These are phyloP conservation scores for Pichia manshurica DNA, from an alignment of 805 yeast species.

Conservation along the genomic window DNA sequence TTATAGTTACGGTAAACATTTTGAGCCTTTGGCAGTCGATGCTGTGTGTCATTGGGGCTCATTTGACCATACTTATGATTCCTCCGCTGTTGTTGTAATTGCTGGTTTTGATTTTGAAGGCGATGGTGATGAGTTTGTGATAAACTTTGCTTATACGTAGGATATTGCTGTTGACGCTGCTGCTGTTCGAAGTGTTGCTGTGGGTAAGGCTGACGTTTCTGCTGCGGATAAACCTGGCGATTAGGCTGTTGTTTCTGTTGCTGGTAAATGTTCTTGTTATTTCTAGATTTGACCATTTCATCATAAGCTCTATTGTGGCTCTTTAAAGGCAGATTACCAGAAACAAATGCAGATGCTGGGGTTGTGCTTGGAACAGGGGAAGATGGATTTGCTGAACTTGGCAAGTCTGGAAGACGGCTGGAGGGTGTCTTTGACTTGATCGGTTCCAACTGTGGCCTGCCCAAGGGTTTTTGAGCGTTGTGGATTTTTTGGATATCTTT, in stretches of 20 bases:
- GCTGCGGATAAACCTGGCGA: not conserved
- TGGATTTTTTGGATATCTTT: constrained; percentile 16
- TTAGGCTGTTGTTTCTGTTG: not conserved
- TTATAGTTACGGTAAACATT: too few species aligned
- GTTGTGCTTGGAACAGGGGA: constrained; percentile 10
- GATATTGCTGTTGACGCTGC: constrained; percentile 1
- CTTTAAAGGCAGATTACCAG: not conserved
- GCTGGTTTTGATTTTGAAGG: constrained; percentile 1
- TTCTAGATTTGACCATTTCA: not conserved
- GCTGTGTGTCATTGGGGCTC: too few species aligned
- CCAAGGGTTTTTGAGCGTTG: constrained; percentile 10
- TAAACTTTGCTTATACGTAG: not conserved
- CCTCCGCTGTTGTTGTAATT: constrained; percentile 6
- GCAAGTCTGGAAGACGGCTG: constrained; percentile 13
- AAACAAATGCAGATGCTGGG: constrained; percentile 3
- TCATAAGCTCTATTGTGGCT: constrained; percentile 1
- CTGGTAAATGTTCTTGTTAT: not conserved
- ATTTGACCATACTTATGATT: not conserved
- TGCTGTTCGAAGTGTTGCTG: not conserved
- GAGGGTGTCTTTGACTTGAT: constrained; percentile 10
- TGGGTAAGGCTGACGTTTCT: not conserved
- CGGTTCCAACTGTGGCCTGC: constrained; percentile 10
- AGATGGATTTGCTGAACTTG: constrained; percentile 12
- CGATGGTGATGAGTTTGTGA: constrained; percentile 2
- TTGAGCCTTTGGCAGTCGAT: too few species aligned